Base-by-base conservation (phyloP, 2,329 filamentous ascomycete species). In the Microcyclospora pomicola region DNA sequence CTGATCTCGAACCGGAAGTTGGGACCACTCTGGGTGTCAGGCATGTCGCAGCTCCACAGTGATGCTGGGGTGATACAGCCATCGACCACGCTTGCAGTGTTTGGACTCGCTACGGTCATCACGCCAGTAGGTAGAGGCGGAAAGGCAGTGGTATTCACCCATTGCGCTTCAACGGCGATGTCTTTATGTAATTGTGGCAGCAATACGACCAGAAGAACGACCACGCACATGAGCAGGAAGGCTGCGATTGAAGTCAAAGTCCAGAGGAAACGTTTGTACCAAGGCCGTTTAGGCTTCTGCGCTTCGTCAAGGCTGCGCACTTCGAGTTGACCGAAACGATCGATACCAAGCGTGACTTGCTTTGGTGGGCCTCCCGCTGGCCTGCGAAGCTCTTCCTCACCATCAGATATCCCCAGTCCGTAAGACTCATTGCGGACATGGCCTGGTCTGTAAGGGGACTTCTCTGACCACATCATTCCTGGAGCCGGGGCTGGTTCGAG, bases 101-200 rank as follows among this genome's bases (percentile, higher is more conserved):
- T 73, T 0, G 85, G 75, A 5, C 80, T 80, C 12, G 82, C 73
- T 12, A 95, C 71, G 0, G 84, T 92, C 43, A 83, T 70, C 13
- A 88, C 71, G 0, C 87, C 88, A 0, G 82, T 88, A 2, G 83
- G 84, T 52, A 95, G 83, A 0, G 86, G 80, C 13, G 87, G 87
- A 48, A 83, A 94, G 36, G 78, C 77, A 1, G 87, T 92, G 43
- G 92, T 58, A 54, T 93, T 94, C 40, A 94, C 68, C 80, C 84
- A 95, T 35, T 70, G 62, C 2, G 71, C 69, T 46, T 70, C 57
- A 7, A 65, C 60, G 0, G 62, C 55, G 66, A 42, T 39, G 48
- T 49, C 52, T 63, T 51, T 31, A 40, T 51, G 53, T 60, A 54
- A 46, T 62, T 61, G 45, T 59, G 64, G 37, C 65, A 56, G 45